These are phyloP conservation scores for Drechslera avenae DNA, from an alignment of 2,329 filamentous ascomycete genomes.

Conservation along the genomic window DNA sequence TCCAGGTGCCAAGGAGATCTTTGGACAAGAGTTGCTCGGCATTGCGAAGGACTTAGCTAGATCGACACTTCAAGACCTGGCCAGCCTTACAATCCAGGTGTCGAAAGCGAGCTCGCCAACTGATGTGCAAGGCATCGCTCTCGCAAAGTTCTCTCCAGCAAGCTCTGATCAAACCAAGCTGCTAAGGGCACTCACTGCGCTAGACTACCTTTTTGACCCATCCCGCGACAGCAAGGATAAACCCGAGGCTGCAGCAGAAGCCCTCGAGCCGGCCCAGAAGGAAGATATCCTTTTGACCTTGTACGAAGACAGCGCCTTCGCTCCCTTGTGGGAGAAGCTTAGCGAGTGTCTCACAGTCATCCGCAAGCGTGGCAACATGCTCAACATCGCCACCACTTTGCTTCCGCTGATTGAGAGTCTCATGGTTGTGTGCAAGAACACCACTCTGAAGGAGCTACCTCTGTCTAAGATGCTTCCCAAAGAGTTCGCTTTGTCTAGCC, in stretches of 20 bases:
- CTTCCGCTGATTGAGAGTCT: slow-evolving; percentile 92
- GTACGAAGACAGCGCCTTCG: slow-evolving; percentile 90
- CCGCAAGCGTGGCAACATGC: slow-evolving; percentile 88
- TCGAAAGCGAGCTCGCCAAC: slow-evolving; percentile 84
- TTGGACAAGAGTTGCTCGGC: slow-evolving; percentile 88
- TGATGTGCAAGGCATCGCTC: slow-evolving; percentile 91
- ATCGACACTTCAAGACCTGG: slow-evolving; percentile 81
- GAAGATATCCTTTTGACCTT: slow-evolving; percentile 84
- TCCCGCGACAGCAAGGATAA: slow-evolving; percentile 65
- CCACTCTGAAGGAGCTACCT: slow-evolving; percentile 73
- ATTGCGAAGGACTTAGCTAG: slow-evolving; percentile 86
- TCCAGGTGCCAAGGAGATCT: slow-evolving; percentile 84
- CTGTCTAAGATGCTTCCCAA: slow-evolving; percentile 54
- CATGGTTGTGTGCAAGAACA: slow-evolving; percentile 99
- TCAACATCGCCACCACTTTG: slow-evolving; percentile 95
- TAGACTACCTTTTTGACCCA: slow-evolving; percentile 93
- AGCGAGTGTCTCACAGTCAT: slow-evolving; percentile 89
- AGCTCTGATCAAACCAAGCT: slow-evolving; percentile 97
- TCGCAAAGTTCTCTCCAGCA: slow-evolving; percentile 93
- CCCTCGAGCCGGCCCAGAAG: slow-evolving; percentile 67
- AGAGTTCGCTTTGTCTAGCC: slow-evolving; percentile 75
- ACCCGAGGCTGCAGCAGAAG: slow-evolving; percentile 51
- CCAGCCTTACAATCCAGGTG: slow-evolving; percentile 84
- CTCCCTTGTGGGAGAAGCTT: slow-evolving; percentile 87
- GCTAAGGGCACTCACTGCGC: slow-evolving; percentile 85